Evolutionary conservation across 495 filamentous ascomycete genomes (phyloP).

Genomic region (Penicillium lividum): DNA sequence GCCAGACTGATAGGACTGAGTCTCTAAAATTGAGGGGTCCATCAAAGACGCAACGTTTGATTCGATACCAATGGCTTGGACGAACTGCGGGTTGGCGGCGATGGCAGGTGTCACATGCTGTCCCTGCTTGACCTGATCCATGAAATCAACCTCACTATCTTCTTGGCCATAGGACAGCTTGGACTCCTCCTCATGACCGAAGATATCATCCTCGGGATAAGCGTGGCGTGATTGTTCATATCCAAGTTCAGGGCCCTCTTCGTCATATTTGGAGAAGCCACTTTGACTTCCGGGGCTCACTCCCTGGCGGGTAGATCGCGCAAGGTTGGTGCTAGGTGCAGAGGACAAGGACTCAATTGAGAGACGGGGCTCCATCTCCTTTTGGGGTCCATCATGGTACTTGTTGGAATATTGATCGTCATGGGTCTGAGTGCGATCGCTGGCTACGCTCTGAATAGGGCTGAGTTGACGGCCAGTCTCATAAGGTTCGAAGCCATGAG

Average conservation of each 20-base stretch:
- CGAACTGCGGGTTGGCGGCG: conserved; percentile 72
- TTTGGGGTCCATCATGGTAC: conserved; percentile 22
- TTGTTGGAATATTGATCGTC: conserved; percentile 10
- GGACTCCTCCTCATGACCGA: conserved; percentile 25
- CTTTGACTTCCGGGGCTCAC: conserved; percentile 50
- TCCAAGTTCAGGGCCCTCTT: conserved; percentile 38
- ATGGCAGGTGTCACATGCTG: conserved; percentile 64
- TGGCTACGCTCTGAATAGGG: conserved; percentile 86
- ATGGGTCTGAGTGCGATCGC: conserved; percentile 55
- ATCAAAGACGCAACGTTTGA: conserved; percentile 86
- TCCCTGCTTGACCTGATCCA: conserved; percentile 62
- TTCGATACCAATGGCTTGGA: conserved; percentile 73
- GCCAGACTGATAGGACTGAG: conserved; percentile 37
- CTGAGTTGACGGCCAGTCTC: conserved; percentile 69
- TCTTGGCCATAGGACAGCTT: conserved; percentile 43
- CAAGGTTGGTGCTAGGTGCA: conserved; percentile 55
- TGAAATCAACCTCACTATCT: conserved; percentile 63
- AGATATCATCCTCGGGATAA: conserved; percentile 38
- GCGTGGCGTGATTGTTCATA: conserved; percentile 39
- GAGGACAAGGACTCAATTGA: conserved; percentile 56
- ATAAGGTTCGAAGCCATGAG: conserved; percentile 44
- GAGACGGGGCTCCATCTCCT: conserved; percentile 39
- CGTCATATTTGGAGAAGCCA: conserved; percentile 41
- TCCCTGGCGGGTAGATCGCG: conserved; percentile 53
- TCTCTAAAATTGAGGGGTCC: conserved; percentile 67